phyloP scores from a whole-genome alignment of 2,329 filamentous ascomycete genomes.

The Fusarium succisae region DNA sequence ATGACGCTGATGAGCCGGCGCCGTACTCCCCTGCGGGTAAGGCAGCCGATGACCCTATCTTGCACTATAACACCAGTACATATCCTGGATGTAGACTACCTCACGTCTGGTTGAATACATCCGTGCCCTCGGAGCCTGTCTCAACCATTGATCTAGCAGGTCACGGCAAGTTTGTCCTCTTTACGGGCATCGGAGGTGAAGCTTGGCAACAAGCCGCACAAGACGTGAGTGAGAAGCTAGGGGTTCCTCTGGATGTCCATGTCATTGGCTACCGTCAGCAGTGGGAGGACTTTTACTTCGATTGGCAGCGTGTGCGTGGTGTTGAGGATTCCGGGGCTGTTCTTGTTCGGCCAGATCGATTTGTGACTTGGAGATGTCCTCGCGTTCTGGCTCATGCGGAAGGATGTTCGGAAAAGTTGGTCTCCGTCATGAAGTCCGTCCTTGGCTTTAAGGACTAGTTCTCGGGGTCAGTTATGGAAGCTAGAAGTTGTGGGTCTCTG shows the following conservation, averaged over 20 bases:
- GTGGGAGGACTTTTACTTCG: background rate
- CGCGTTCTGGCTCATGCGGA: background rate
- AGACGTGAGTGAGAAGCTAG: background rate
- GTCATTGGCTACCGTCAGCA: background rate
- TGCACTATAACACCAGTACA: background rate
- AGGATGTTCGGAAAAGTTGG: background rate
- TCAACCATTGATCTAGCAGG: background rate
- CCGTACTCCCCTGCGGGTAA: background rate
- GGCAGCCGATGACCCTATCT: background rate
- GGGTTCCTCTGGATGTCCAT: background rate
- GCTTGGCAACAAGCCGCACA: background rate
- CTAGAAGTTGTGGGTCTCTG: background rate
- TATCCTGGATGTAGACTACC: background rate
- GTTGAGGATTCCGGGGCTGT: background rate
- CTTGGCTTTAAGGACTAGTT: background rate
- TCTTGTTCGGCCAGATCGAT: background rate
- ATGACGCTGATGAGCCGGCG: background rate
- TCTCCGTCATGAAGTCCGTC: background rate
- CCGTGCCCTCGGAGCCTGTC: background rate
- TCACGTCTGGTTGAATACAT: background rate
- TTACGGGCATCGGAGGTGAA: background rate
- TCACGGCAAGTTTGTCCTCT: background rate
- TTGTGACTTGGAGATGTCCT: background rate
- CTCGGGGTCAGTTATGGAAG: background rate
- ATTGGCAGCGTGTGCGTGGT: background rate